phyloP scores from a whole-genome alignment of 108 stramenopile genomes.

The Pseudonitzschia pungens region DNA sequence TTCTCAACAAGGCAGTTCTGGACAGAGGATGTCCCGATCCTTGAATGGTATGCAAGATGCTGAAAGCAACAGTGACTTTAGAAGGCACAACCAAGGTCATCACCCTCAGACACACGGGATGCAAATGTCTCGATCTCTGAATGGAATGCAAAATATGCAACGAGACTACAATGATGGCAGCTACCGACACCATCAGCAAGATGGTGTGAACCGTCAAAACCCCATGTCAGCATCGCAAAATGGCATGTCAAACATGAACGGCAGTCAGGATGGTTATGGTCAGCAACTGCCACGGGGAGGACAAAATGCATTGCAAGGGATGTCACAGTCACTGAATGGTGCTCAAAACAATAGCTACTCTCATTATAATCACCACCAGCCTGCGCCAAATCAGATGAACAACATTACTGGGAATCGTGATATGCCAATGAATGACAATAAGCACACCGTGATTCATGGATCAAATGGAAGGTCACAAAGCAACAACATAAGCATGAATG shows the following conservation, averaged over 20 bases:
- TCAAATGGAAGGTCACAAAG: background rate
- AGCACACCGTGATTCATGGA: background rate
- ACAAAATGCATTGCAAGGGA: constrained; percentile 8
- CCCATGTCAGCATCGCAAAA: background rate
- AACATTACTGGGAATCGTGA: background rate
- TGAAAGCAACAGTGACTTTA: background rate
- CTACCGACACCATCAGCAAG: constrained; percentile 3
- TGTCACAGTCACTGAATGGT: constrained; percentile 9
- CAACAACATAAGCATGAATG: constrained; percentile 7
- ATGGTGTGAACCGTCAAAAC: background rate
- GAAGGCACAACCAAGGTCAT: background rate
- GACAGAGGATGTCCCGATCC: constrained; percentile 4
- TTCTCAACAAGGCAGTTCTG: background rate
- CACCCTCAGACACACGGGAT: background rate
- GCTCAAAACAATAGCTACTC: background rate
- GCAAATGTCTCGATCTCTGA: constrained; percentile 1
- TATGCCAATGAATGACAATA: background rate
- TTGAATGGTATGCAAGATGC: background rate
- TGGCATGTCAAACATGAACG: background rate
- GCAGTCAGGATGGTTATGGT: background rate
- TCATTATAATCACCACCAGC: background rate
- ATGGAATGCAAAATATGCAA: background rate
- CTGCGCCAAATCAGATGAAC: background rate
- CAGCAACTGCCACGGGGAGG: background rate
- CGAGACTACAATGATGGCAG: background rate